Percentiles rank a stretch among this genome's conserved stretches.
Evolutionary conservation across 768 basidiomycete species (phyloP).

Genomic region (Russula sp.): DNA sequence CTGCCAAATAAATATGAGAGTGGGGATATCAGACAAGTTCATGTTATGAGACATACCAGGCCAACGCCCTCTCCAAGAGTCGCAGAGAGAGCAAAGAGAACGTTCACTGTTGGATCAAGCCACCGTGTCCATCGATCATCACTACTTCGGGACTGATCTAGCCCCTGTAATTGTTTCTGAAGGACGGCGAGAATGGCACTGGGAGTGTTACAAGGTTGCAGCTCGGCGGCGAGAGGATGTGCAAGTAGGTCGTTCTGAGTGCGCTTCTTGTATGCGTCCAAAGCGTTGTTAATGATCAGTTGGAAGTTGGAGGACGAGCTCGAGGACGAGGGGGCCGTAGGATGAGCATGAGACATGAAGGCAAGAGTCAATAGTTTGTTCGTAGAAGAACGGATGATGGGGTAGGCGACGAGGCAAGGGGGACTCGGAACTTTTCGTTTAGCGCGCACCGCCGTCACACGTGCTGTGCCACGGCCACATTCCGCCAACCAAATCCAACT

Average conservation of each 20-base stretch:
- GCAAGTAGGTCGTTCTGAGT: neutral
- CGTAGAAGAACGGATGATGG: neutral
- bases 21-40: neutral
- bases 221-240: neutral
- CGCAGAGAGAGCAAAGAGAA: neutral
- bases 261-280: neutral
- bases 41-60: neutral
- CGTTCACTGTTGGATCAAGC: neutral
- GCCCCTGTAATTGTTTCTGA: neutral
- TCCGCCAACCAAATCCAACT: no score
- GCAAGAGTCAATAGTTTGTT: neutral
- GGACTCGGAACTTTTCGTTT: no score
- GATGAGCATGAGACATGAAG: neutral
- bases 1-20: neutral
- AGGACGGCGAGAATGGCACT: neutral
- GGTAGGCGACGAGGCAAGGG: no score
- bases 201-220: neutral
- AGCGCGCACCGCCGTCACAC: no score
- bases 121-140: neutral
- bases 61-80: neutral
- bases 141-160: neutral
- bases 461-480: no score
- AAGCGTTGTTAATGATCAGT: neutral
- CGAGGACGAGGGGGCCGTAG: neutral
- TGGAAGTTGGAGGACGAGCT: neutral